Percentiles rank a stretch among this genome's conserved stretches.
phyloP scores from a whole-genome alignment of 257 asterid species.

The Salvia hispanica region DNA sequence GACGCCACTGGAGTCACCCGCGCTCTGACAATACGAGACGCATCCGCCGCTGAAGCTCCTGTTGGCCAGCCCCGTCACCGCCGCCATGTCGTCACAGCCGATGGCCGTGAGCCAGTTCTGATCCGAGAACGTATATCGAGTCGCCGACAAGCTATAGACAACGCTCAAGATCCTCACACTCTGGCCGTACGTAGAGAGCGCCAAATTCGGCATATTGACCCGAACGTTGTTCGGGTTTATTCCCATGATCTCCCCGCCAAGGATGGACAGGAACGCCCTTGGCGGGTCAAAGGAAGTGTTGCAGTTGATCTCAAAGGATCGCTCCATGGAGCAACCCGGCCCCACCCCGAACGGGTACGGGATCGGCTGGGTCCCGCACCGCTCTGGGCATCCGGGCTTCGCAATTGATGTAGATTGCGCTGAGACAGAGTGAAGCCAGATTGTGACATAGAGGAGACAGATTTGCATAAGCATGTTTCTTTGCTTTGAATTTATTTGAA shows the following conservation, averaged over 20 bases:
- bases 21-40: constrained; percentile 11
- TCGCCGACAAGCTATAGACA: background rate
- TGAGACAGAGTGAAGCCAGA: too few species aligned
- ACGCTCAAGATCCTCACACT: background rate
- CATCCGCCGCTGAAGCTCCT: constrained; percentile 31
- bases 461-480: constrained; percentile 11
- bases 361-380: constrained; percentile 21
- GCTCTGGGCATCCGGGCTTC: constrained; percentile 21
- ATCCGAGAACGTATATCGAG: constrained; percentile 23
- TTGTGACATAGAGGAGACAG: too few species aligned
- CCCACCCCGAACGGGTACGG: constrained; percentile 31
- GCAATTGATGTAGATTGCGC: background rate
- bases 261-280: background rate
- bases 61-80: constrained; percentile 16
- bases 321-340: constrained; percentile 12
- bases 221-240: constrained; percentile 13
- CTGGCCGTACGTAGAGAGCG: background rate
- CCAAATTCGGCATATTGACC: constrained; percentile 17
- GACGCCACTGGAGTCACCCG: constrained; percentile 1
- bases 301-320: constrained; percentile 14
- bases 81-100: too few species aligned
- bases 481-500: too few species aligned
- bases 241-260: background rate
- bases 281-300: constrained; percentile 13
- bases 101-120: constrained; percentile 32